Base-by-base conservation (phyloP, 192 early-diverging fungal species). In the Phlyctochytrium planicorne region DNA sequence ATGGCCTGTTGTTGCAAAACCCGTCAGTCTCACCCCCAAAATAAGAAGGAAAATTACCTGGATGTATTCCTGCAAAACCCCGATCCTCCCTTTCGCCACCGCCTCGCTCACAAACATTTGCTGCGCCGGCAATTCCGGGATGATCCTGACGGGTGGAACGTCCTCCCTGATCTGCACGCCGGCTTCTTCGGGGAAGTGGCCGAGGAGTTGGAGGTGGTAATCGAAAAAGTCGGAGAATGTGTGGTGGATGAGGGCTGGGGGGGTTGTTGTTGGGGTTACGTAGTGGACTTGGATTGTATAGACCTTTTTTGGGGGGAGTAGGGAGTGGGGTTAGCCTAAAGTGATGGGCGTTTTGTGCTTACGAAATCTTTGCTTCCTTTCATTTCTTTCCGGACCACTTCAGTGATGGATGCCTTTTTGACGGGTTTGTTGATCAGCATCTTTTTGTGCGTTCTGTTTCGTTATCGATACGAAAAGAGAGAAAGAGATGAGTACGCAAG, bases 41-140 rank as follows among this genome's bases (percentile, higher is more conserved):
- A 53, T 55, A 37, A 24, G n/a, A 12, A 30, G 32, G 52, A 52
- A 17, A 47, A 34, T 62, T 65, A 81, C 84, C 60, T 77, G 62
- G 1, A 82, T 66, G 59, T 85, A 85, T n/a, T 52, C 64, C 62
- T 85, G 84, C 57, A 85, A 59, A 40, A 30, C 52, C 3, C 25
- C 33, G 23, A 84, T 74, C 33, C 84, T 55, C 14, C 34, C 59
- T 59, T 73, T 69, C 24, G 84, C 84, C 4, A 76, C 78, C 1
- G 77, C 76, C 60, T 85, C 84, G 34, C 76, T 80, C 17, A 85
- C 84, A 73, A 78, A 82, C 84, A 85, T 85, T 77, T 82, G 82
- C 62, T 85, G 84, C 12, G 67, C 72, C 12, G 84, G 84, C 34
- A 85, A 62, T 34, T 85, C 81, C 14, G 84, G 84, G 31, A 85